phyloP scores from a whole-genome alignment of 2,329 filamentous ascomycete genomes.

The Arthrobotrys musiformis region DNA sequence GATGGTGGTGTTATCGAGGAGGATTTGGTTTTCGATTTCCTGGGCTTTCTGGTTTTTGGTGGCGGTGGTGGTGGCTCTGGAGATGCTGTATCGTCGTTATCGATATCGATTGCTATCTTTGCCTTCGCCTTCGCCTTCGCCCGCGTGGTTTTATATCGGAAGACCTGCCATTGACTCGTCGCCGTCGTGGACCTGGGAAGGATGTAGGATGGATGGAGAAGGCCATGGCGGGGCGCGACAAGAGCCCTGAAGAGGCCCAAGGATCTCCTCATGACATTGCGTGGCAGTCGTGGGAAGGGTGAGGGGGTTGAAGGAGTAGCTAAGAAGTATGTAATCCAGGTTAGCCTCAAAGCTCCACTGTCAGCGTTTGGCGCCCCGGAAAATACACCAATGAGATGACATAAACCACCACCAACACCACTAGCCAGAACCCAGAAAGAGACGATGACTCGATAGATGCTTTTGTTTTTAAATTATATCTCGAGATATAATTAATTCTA shows the following conservation, averaged over 20 bases:
- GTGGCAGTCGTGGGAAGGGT: not conserved
- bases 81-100: not conserved
- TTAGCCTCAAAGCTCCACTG: too few relatives aligned
- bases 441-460: not conserved
- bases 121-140: not conserved
- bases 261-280: conserved; percentile 46
- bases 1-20: not conserved
- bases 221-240: conserved; percentile 19
- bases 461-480: conserved; percentile 3
- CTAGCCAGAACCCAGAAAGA: not conserved
- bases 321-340: too few relatives aligned
- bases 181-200: not conserved
- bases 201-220: not conserved
- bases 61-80: not conserved
- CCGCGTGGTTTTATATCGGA: conserved; percentile 16
- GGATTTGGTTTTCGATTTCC: not conserved
- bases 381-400: too few relatives aligned
- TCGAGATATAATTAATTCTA: conserved; percentile 46
- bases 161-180: conserved; percentile 14
- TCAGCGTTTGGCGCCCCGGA: too few relatives aligned
- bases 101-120: not conserved
- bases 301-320: not conserved
- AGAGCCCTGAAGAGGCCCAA: conserved; percentile 30
- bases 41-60: not conserved
- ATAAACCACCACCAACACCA: not conserved